Conservation (phyloP, 169 alveolate genomes). For the Cryptosporidium baileyi region DNA sequence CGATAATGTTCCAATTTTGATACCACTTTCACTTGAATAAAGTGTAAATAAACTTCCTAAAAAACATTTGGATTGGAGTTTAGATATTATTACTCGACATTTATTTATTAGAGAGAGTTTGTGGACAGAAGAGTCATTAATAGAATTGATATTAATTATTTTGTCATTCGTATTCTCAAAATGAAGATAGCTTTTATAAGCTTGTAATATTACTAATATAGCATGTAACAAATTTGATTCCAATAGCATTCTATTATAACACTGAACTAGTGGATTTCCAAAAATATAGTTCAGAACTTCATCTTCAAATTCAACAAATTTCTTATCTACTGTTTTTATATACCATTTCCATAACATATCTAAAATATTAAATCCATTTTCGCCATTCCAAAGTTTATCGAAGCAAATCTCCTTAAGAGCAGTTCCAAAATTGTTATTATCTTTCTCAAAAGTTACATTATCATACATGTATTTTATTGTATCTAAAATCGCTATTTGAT, state of each 20-base stretch:
- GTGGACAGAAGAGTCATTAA: background rate
- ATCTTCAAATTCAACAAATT: constrained; percentile 21
- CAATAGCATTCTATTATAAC: constrained; percentile 18
- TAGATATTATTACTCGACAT: constrained; percentile 6
- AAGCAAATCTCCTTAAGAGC: background rate
- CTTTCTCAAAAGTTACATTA: constrained; percentile 27
- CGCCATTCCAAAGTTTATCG: background rate
- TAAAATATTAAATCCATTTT: constrained; percentile 4
- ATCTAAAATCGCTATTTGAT: constrained; percentile 16
- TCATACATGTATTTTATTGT: constrained; percentile 51
- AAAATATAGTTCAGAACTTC: background rate
- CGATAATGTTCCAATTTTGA: background rate
- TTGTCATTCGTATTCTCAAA: background rate
- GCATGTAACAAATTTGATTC: constrained; percentile 51
- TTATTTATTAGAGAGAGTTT: constrained; percentile 2
- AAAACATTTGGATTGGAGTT: constrained; percentile 50
- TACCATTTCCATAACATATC: constrained; percentile 64
- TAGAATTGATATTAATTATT: background rate
- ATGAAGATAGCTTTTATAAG: background rate
- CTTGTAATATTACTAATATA: constrained; percentile 30
- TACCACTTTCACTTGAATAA: constrained; percentile 13
- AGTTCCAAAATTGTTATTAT: constrained; percentile 1
- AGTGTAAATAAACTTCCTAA: constrained; percentile 56
- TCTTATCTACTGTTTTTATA: background rate
- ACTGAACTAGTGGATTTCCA: constrained; percentile 48